Evolutionary conservation across 176 grass and related monocot species (phyloP), one percentile per base, ranked within the genome.

Genomic region (Dendrocalamus sinicus): DNA sequence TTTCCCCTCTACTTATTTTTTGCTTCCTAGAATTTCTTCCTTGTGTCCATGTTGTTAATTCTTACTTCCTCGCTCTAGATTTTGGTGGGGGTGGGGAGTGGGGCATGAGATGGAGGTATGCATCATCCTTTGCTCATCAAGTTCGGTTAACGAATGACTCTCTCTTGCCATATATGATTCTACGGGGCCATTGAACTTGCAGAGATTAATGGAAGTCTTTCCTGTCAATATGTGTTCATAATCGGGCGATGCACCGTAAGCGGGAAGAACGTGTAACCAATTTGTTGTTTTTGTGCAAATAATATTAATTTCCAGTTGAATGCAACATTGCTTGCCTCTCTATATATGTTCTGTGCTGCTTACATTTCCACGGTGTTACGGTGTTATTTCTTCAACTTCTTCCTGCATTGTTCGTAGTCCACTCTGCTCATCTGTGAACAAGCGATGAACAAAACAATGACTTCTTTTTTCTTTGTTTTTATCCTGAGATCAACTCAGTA

Each of bases 11-110:
- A 74, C 70, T 61, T 68, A 70, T 84, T 79, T 58, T 69, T 87
- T 87, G 59, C 45, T 79, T 88, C 70, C 77, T 83, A 91, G 88
- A 83, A 72, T 84, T 83, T 86, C 67, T 75, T 80, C 63, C 40
- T 76, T 78, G 66, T 86, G 85, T 82, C 85, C 87, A 62, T 88
- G 88, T 80, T 88, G 87, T 92, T 90, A 76, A 86, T 93, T 92
- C 70, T 92, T 90, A 45, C 88, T 88, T 91, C 86, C 87, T 85
- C 79, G 87, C 89, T 94, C 89, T 88, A 92, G 88, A 88, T 95
- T 90, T 92, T 94, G 89, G 81, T 88, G 85, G 90, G 86, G 93
- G 81, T 88, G 85, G 81, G 90, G 74, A 89, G 81, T 88, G 71
- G 89, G 85, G 89, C 85, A 91, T 81, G 76, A 71, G 76, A 91